A percentile compares a stretch with the other conserved stretches of the same genome.
phyloP scores from a whole-genome alignment of 495 filamentous ascomycete species.

The Neurospora sp. region DNA sequence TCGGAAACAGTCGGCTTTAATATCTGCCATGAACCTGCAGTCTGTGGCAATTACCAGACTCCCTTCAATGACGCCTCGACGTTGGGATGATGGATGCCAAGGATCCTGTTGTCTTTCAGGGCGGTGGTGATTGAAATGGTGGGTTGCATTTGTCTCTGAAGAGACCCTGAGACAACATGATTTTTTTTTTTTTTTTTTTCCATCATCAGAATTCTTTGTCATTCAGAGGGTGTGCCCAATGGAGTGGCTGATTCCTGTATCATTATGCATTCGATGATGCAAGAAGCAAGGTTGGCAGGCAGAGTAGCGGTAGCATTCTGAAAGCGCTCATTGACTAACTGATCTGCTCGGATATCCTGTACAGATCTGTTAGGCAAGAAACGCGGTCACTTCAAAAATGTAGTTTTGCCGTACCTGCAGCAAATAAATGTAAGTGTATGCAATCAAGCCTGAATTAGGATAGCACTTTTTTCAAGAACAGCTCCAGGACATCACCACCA shows the following conservation, averaged over 20 bases:
- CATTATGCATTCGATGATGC: neutral
- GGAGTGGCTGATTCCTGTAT: neutral
- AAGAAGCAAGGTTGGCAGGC: neutral
- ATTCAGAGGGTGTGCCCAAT: neutral
- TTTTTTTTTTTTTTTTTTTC: neutral
- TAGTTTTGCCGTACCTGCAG: neutral
- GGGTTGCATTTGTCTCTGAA: neutral
- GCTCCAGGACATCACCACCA: neutral
- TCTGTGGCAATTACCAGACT: neutral
- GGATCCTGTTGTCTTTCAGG: neutral
- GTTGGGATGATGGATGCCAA: neutral
- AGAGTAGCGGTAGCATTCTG: neutral
- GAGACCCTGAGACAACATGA: neutral
- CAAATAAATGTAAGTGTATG: neutral
- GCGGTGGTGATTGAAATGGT: neutral
- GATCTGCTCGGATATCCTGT: neutral
- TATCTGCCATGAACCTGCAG: neutral
- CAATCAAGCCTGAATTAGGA: neutral
- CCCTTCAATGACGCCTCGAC: neutral
- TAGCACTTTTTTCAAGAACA: neutral
- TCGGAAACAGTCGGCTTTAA: neutral
- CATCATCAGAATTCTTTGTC: neutral
- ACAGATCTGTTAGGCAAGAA: neutral
- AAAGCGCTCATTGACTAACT: neutral
- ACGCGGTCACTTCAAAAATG: neutral